Evolutionary conservation across 345 rosid species (phyloP).

Genomic region (Luvunga scandens): DNA sequence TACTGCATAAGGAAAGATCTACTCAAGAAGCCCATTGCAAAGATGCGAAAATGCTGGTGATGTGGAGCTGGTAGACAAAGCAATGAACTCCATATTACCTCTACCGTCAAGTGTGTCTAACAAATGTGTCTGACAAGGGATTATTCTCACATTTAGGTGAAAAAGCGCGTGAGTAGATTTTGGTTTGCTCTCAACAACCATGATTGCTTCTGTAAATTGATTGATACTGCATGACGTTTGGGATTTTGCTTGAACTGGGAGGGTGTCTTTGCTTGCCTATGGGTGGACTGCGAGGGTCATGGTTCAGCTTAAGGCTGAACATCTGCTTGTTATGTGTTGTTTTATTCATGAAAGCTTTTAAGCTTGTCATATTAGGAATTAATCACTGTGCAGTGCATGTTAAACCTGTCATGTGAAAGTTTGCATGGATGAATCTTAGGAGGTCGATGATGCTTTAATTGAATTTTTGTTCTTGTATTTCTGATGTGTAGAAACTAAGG

Average conservation of each 20-base stretch:
- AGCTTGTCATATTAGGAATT: constrained; percentile 12
- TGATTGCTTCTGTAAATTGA: constrained; percentile 56
- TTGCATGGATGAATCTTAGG: not conserved
- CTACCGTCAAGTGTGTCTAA: constrained; percentile 14
- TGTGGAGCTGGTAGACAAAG: constrained; percentile 31
- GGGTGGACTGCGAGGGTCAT: constrained; percentile 27
- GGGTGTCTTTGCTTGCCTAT: constrained; percentile 5
- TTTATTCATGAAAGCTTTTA: constrained; percentile 20
- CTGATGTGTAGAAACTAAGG: constrained; percentile 6
- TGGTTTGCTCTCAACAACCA: constrained; percentile 19
- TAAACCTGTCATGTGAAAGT: constrained; percentile 15
- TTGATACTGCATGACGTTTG: constrained; percentile 30
- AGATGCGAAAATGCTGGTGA: constrained; percentile 20
- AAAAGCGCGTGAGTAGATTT: constrained; percentile 20
- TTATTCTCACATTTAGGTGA: not conserved
- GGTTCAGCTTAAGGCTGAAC: constrained; percentile 84
- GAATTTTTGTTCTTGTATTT: not conserved
- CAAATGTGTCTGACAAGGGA: constrained; percentile 21
- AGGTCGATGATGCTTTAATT: not conserved
- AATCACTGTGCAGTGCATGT: constrained; percentile 12
- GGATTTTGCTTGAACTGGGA: constrained; percentile 28
- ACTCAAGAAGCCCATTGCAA: constrained; percentile 13
- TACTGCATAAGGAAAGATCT: constrained; percentile 6
- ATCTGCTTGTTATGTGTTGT: constrained; percentile 27
- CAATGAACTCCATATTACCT: constrained; percentile 12